Evolutionary conservation across 345 rosid genomes (phyloP), one percentile per base, ranked within the genome.

Genomic region (Salix caprea): DNA sequence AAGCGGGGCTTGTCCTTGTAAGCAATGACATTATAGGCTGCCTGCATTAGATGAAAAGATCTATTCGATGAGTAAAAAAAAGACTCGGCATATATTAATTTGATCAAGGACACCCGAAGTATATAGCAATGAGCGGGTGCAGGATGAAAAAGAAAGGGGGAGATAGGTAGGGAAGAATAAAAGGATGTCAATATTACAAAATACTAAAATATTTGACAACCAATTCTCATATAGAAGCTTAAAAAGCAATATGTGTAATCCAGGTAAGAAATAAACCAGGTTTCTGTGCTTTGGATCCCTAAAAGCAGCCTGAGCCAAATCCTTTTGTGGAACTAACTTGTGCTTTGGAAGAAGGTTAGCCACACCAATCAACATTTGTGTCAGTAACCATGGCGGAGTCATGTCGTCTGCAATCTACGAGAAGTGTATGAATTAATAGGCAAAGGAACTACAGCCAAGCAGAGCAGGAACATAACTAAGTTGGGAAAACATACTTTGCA

Each of bases 291-390:
- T 83, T 58, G 67, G 23, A 37, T 93, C 97, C 80, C 88, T 88
- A 77, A 89, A 92, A 30, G 93, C 89, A 46, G 92, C 89, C 76
- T 87, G 97, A 24, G 97, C 97, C 85, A 96, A 70, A 82, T 94
- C 91, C 86, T 88, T 91, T 74, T 89, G 92, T 28, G 98, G 99
- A 76, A 96, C 99, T 78, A 92, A 80, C 90, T 96, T 96, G 36
- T 77, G 82, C 83, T 71, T 93, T 6, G 98, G 99, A 64, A 96
- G 88, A 81, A 96, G 46, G 72, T 78, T 85, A 64, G 98, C 92
- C 8, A 96, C 50, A 44, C 90, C 93, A 1, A 94, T 92, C 80
- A 96, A 86, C 32, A 96, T 28, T 79, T 88, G 85, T 56, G 84
- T 85, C 74, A 94, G 37, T 2, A 90, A 42, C 68, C 81, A 77